Conservation (phyloP, 331 rosid genomes). For the Pyracantha coccinea region DNA sequence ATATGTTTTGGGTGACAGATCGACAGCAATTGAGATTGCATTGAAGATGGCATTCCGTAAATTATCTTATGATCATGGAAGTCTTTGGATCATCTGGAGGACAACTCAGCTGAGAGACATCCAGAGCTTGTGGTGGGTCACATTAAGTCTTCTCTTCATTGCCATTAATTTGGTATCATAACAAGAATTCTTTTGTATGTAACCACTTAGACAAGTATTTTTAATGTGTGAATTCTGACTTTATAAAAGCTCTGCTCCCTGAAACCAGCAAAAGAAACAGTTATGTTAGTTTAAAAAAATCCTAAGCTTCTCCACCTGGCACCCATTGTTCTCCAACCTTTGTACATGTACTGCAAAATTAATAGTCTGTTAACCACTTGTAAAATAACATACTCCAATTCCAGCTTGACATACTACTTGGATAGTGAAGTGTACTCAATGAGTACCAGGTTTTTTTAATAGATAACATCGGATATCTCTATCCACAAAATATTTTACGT, state of each 20-base stretch:
- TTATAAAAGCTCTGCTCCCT: not conserved
- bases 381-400: too few species aligned
- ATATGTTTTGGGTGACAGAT: constrained; percentile 90
- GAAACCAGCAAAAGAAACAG: not conserved
- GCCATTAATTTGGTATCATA: not conserved
- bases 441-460: too few species aligned
- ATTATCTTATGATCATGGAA: constrained; percentile 62
- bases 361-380: too few species aligned
- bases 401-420: too few species aligned
- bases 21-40: constrained; percentile 96
- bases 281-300: not conserved
- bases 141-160: constrained; percentile 4
- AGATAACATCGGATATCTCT: too few species aligned
- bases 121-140: constrained; percentile 60
- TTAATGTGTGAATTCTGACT: not conserved
- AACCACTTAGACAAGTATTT: not conserved
- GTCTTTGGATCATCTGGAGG: constrained; percentile 29
- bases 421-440: too few species aligned
- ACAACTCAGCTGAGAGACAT: constrained; percentile 33
- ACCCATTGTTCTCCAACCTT: too few species aligned
- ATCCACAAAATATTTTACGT: too few species aligned
- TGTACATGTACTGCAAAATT: too few species aligned
- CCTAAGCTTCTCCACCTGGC: not conserved
- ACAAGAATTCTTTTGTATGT: not conserved
- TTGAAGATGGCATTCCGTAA: constrained; percentile 98